Conservation (phyloP, 1,284 basidiomycete species). For the Fomes fomentarius region DNA sequence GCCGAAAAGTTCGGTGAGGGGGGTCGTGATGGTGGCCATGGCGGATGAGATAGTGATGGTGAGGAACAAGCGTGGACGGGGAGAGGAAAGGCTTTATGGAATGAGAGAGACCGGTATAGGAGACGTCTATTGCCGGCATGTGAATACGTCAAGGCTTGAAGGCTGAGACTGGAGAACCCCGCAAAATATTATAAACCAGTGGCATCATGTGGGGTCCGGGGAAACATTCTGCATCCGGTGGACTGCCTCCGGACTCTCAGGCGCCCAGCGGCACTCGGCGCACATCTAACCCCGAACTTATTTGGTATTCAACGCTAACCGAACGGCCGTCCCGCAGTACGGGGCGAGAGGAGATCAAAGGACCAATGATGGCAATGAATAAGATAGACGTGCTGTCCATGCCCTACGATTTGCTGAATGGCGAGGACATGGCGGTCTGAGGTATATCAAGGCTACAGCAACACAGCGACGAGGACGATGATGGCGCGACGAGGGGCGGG, state of each 20-base stretch:
- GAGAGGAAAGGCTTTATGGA: slow-evolving; percentile 3
- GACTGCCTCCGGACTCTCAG: not conserved
- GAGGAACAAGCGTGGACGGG: not conserved
- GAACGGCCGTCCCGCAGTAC: not conserved
- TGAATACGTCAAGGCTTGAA: not conserved
- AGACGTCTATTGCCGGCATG: slow-evolving; percentile 3
- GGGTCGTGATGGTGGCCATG: slow-evolving; percentile 70
- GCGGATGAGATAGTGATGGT: slow-evolving; percentile 8
- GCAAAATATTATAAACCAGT: too few species aligned
- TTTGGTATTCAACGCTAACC: not conserved
- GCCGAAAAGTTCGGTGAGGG: slow-evolving; percentile 82
- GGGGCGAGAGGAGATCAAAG: not conserved
- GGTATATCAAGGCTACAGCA: not conserved
- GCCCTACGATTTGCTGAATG: slow-evolving; percentile 7
- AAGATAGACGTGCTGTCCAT: slow-evolving; percentile 4
- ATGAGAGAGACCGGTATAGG: not conserved
- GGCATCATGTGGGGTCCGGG: too few species aligned
- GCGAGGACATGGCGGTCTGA: not conserved
- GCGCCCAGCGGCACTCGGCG: not conserved
- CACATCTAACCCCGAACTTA: not conserved
- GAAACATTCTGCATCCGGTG: too few species aligned
- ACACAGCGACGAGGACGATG: not conserved
- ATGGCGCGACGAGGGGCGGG: not conserved
- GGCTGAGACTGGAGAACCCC: not conserved
- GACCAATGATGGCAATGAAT: not conserved